phyloP scores from a whole-genome alignment of 2,329 filamentous ascomycete genomes.

The Colletotrichum gigasporum region DNA sequence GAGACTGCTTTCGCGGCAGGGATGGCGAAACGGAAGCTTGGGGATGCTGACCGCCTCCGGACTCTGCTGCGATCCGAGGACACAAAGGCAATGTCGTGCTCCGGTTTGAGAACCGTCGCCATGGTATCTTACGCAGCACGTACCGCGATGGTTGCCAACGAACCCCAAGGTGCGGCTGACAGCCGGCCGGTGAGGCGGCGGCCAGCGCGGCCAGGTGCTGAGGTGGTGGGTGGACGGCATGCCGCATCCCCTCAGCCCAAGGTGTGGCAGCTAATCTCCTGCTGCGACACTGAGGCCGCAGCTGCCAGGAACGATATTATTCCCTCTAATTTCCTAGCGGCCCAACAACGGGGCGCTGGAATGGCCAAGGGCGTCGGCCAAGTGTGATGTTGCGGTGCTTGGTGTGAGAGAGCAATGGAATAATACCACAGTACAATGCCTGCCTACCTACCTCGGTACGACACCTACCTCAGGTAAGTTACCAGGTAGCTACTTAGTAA shows the following conservation, averaged over 20 bases:
- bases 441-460: too few relatives aligned
- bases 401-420: neutral
- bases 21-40: neutral
- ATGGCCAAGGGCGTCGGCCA: neutral
- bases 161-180: neutral
- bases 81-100: neutral
- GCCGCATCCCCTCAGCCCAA: too few relatives aligned
- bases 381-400: neutral
- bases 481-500: too few relatives aligned
- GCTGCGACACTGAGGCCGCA: neutral
- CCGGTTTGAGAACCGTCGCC: too few relatives aligned
- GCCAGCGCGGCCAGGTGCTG: too few relatives aligned
- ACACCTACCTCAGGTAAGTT: too few relatives aligned
- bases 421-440: too few relatives aligned
- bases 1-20: neutral
- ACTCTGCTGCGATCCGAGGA: too few relatives aligned
- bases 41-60: too few relatives aligned
- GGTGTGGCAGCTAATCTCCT: constrained; percentile 18
- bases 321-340: neutral
- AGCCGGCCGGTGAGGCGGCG: neutral
- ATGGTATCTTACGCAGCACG: too few relatives aligned
- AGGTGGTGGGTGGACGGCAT: neutral
- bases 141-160: neutral
- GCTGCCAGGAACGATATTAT: neutral
- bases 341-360: neutral